Evolutionary conservation across 2,329 filamentous ascomycete genomes (phyloP).

Genomic region (Tolypocladium ovalisporum): DNA sequence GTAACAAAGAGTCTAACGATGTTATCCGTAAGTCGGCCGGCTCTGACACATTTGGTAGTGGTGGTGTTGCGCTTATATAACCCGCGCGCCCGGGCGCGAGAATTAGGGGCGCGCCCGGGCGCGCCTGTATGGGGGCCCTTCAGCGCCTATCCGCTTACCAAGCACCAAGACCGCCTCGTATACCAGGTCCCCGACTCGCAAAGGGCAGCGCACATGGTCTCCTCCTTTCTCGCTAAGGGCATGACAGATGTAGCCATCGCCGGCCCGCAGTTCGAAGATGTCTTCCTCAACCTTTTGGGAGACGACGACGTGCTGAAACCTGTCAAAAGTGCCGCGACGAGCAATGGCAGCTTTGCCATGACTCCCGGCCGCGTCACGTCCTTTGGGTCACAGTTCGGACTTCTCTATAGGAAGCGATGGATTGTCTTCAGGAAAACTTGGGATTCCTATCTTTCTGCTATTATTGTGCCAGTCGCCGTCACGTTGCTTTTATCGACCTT

Average conservation of each 20-base stretch:
- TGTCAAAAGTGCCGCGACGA: not conserved
- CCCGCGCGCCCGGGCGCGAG: too few relatives aligned
- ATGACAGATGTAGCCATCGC: slow-evolving; percentile 19
- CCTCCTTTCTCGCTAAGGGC: slow-evolving; percentile 38
- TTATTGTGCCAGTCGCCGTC: too few relatives aligned
- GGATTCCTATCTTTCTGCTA: too few relatives aligned
- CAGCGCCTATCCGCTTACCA: slow-evolving; percentile 26
- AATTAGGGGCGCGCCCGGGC: too few relatives aligned
- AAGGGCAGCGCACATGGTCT: slow-evolving; percentile 13
- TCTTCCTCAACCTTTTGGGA: slow-evolving; percentile 19
- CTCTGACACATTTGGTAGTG: too few relatives aligned
- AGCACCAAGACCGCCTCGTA: slow-evolving; percentile 46
- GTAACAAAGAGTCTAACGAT: too few relatives aligned
- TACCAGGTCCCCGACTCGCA: slow-evolving; percentile 36
- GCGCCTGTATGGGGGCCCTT: slow-evolving; percentile 3
- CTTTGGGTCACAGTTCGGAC: too few relatives aligned
- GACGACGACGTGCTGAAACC: not conserved
- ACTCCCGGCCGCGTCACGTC: slow-evolving; percentile 3
- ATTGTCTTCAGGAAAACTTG: too few relatives aligned
- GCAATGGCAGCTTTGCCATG: not conserved
- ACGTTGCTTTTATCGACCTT: too few relatives aligned
- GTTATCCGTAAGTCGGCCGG: too few relatives aligned
- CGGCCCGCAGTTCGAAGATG: slow-evolving; percentile 21
- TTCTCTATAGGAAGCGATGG: too few relatives aligned
- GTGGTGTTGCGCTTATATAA: too few relatives aligned